Conservation (phyloP, 2,329 filamentous ascomycete genomes). For the Talaromyces rugulosus region DNA sequence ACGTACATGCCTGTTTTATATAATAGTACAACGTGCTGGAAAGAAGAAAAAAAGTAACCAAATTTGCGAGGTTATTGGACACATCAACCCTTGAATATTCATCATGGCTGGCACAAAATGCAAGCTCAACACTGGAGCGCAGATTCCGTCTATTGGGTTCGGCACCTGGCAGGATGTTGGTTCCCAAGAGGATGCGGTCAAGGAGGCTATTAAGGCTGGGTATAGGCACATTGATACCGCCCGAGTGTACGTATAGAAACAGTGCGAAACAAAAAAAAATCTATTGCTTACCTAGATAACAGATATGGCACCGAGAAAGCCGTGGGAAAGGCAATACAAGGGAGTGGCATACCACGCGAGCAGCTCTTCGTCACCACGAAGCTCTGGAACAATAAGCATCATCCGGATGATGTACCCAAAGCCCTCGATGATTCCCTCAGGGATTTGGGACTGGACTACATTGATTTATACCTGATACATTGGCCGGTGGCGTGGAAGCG, state of each 20-base stretch:
- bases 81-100: background rate
- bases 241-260: conserved; percentile 29
- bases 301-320: conserved; percentile 63
- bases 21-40: background rate
- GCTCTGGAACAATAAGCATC: conserved; percentile 62
- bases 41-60: background rate
- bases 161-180: conserved; percentile 53
- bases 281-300: conserved; percentile 1
- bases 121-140: conserved; percentile 45
- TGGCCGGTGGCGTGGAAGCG: conserved; percentile 56
- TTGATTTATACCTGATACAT: conserved; percentile 69
- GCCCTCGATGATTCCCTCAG: conserved; percentile 60
- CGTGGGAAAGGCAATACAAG: conserved; percentile 61
- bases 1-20: background rate
- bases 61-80: background rate
- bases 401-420: conserved; percentile 57
- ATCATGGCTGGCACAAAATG: conserved; percentile 29
- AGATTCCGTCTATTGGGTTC: conserved; percentile 48
- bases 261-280: background rate
- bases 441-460: conserved; percentile 61
- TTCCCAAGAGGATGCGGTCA: conserved; percentile 47
- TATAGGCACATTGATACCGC: conserved; percentile 55
- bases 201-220: conserved; percentile 46
- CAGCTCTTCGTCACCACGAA: conserved; percentile 66
- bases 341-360: conserved; percentile 60